Evolutionary conservation across 1,284 basidiomycete species (phyloP).

Genomic region (Pisolithus thermaeus): DNA sequence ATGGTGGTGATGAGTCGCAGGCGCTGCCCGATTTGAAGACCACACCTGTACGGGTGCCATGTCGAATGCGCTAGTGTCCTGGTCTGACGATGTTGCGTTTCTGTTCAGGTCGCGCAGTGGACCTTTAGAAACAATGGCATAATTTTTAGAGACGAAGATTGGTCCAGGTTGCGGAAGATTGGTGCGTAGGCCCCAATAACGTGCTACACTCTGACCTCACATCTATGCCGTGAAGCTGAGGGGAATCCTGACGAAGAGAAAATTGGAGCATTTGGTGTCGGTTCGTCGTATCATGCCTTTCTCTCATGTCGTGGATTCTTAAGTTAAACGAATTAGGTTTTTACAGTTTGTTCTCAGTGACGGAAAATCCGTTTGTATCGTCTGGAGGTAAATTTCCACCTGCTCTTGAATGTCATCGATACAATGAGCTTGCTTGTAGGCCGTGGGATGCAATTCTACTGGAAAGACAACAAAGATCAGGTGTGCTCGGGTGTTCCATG

Average conservation of each 20-base stretch:
- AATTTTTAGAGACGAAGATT: constrained; percentile 77
- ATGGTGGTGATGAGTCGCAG: constrained; percentile 3
- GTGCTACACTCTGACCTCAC: background rate
- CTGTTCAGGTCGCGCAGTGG: constrained; percentile 58
- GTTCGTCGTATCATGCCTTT: constrained; percentile 33
- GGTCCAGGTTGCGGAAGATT: constrained; percentile 85
- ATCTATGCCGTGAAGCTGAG: constrained; percentile 46
- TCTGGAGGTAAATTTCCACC: constrained; percentile 63
- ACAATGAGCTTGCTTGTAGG: constrained; percentile 33
- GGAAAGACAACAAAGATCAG: constrained; percentile 89
- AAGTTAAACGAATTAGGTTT: constrained; percentile 45
- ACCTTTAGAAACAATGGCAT: constrained; percentile 86
- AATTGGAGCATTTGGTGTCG: constrained; percentile 84
- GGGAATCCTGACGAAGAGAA: constrained; percentile 82
- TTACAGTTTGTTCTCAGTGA: constrained; percentile 77
- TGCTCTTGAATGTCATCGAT: background rate
- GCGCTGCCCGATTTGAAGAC: constrained; percentile 60
- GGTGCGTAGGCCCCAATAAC: constrained; percentile 39
- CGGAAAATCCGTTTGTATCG: constrained; percentile 91
- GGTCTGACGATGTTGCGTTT: constrained; percentile 16
- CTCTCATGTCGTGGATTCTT: background rate
- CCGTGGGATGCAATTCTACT: constrained; percentile 96
- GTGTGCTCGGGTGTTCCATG: constrained; percentile 26
- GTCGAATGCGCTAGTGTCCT: constrained; percentile 4
- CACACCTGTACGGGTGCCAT: constrained; percentile 29